Percentiles rank a stretch among this genome's conserved stretches.
These are phyloP conservation scores for Paecilomyces variotii DNA, from an alignment of 2,329 filamentous ascomycete species.

Conservation along the genomic window DNA sequence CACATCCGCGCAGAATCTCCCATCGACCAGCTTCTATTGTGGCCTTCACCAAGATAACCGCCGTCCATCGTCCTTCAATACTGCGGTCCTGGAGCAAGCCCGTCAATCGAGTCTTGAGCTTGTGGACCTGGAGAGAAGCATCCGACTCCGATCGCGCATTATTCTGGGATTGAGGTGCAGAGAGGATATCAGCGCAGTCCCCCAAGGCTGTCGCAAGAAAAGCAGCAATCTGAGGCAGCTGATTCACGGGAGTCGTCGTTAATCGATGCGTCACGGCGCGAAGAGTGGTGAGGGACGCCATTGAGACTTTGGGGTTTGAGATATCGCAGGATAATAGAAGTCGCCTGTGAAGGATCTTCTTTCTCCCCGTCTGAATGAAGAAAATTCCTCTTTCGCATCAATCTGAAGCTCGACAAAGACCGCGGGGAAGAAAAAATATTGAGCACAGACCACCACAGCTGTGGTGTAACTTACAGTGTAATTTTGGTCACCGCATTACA, in stretches of 20 bases:
- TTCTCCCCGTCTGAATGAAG: neutral
- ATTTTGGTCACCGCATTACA: neutral
- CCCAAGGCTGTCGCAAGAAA: conserved; percentile 53
- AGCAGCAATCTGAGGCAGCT: conserved; percentile 66
- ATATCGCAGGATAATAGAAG: neutral
- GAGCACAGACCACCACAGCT: neutral
- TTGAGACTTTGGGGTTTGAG: conserved; percentile 1
- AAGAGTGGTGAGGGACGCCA: conserved; percentile 28
- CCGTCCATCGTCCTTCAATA: conserved; percentile 67
- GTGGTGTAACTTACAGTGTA: neutral
- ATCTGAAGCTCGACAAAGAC: neutral
- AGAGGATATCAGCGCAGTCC: conserved; percentile 53
- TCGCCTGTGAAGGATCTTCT: neutral
- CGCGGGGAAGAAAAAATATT: neutral
- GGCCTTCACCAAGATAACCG: conserved; percentile 70
- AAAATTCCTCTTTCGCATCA: neutral
- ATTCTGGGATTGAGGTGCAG: conserved; percentile 50
- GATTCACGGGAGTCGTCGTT: conserved; percentile 60
- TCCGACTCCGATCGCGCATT: conserved; percentile 58
- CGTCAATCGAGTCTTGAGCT: conserved; percentile 69
- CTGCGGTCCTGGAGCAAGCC: conserved; percentile 71
- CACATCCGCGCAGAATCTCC: conserved; percentile 66
- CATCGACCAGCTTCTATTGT: conserved; percentile 75
- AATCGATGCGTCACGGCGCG: conserved; percentile 45
- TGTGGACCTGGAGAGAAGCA: conserved; percentile 64